phyloP scores from a whole-genome alignment of 1,284 basidiomycete species.

The Sporisorium reilianum region DNA sequence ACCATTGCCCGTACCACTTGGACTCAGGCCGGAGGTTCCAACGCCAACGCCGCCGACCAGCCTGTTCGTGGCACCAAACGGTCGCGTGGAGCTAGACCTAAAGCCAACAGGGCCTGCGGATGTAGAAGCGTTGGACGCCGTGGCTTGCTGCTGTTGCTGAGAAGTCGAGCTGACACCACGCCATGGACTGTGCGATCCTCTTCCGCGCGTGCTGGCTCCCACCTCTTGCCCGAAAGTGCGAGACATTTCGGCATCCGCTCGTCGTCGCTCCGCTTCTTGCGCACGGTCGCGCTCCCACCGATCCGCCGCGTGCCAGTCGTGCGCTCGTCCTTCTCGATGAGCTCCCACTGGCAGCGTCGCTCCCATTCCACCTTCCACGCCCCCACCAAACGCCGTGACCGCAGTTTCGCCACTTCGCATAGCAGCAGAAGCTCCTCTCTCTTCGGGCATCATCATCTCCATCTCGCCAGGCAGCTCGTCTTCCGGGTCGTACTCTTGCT shows the following conservation, averaged over 20 bases:
- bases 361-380: constrained; percentile 38
- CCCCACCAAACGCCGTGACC: constrained; percentile 13
- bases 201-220: constrained; percentile 42
- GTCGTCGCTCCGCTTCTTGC: constrained; percentile 39
- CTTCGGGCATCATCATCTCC: constrained; percentile 44
- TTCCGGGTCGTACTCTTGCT: constrained; percentile 39
- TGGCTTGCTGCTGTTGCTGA: constrained; percentile 1
- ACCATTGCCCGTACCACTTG: neutral
- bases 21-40: constrained; percentile 11
- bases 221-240: constrained; percentile 54
- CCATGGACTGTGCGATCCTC: constrained; percentile 50
- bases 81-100: constrained; percentile 27
- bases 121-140: neutral
- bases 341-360: constrained; percentile 37
- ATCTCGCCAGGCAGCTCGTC: constrained; percentile 52
- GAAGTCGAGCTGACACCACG: constrained; percentile 11
- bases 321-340: constrained; percentile 27
- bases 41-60: constrained; percentile 17
- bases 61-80: constrained; percentile 17
- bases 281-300: constrained; percentile 43
- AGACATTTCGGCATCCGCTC: constrained; percentile 54
- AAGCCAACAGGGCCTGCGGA: constrained; percentile 15
- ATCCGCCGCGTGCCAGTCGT: constrained; percentile 36
- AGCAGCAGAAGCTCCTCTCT: neutral
- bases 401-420: constrained; percentile 5